Evolutionary conservation across 1,284 basidiomycete species (phyloP), one percentile per base, ranked within the genome.

Genomic region (Violaceomyces palustris): DNA sequence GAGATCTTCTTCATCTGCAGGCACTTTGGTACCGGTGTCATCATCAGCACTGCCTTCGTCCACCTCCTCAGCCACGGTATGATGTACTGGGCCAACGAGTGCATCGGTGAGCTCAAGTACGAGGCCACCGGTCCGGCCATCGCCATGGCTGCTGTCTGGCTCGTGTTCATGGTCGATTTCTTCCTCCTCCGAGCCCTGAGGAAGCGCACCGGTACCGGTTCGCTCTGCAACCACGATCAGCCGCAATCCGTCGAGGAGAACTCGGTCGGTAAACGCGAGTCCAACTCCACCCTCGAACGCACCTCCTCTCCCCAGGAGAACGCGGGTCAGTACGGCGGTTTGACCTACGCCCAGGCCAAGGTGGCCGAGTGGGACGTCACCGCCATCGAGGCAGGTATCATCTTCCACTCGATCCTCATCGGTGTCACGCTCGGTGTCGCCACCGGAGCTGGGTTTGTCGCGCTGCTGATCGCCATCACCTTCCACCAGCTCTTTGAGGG

Each of bases 61-160:
- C 77, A 78, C 43, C 64, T 78, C 0, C 64, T 78, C 1, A 74
- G 68, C 52, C 75, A 77, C 51, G 71, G 74, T 1, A 75, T 78
- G 45, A 48, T 76, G 50, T 54, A 55, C 24, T 45, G 60, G 27
- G 44, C 46, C 39, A 75, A 75, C 60, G 65, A 73, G n/a, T 77
- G 77, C 50, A 50, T 78, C 18, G 52, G 76, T 1, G 64, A 74
- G 14, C 61, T 78, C 4, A 48, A 43, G 3, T 78, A 74, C 55
- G 76, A 77, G 32, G 68, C 77, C 0, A 72, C 75, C 0, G 72
- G 73, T 0, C 67, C 76, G 0, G 75, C 77, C 2, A 77, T 78
- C 19, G 43, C 45, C 5, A 52, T 61, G 59, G 55, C 24, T 21
- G 54, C 59, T 10, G 60, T 54, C 1, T 69, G 64, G 50, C 21